Evolutionary conservation across 306 rosid genomes (phyloP).

Genomic region (Cucurbita pepo): DNA sequence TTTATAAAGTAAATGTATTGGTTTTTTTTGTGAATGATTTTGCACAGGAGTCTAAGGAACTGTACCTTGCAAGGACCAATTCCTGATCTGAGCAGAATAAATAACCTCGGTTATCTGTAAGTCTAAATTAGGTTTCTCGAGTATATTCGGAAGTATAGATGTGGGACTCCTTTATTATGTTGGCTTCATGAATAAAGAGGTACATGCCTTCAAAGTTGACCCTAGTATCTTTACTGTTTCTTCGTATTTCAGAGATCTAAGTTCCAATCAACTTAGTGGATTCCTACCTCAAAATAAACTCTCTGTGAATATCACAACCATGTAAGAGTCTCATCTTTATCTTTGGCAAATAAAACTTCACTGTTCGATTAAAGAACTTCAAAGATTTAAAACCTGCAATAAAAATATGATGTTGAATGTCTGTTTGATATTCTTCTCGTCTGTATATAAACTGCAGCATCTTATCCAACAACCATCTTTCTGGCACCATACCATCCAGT

Average conservation of each 20-base stretch:
- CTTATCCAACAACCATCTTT: slow-evolving; percentile 60
- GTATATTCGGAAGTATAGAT: neutral
- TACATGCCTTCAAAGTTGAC: neutral
- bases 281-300: slow-evolving; percentile 44
- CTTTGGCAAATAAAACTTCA: neutral
- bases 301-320: slow-evolving; percentile 53
- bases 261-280: slow-evolving; percentile 60
- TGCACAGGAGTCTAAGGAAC: slow-evolving; percentile 70
- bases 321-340: slow-evolving; percentile 36
- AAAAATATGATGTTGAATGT: neutral
- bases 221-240: slow-evolving; percentile 3
- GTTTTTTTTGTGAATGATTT: slow-evolving; percentile 5
- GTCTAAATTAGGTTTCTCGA: slow-evolving; percentile 17
- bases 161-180: neutral
- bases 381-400: neutral
- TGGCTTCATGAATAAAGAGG: neutral
- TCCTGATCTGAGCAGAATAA: slow-evolving; percentile 65
- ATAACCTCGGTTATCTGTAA: slow-evolving; percentile 47
- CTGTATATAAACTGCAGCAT: slow-evolving; percentile 20
- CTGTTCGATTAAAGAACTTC: neutral
- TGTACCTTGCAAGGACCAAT: slow-evolving; percentile 71
- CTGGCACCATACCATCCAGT: slow-evolving; percentile 50
- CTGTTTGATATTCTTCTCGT: neutral
- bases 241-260: slow-evolving; percentile 59
- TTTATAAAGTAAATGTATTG: neutral